Evolutionary conservation across 148 eudicot species (phyloP), one percentile per base, ranked within the genome.

Genomic region (Heliosperma pusillum): DNA sequence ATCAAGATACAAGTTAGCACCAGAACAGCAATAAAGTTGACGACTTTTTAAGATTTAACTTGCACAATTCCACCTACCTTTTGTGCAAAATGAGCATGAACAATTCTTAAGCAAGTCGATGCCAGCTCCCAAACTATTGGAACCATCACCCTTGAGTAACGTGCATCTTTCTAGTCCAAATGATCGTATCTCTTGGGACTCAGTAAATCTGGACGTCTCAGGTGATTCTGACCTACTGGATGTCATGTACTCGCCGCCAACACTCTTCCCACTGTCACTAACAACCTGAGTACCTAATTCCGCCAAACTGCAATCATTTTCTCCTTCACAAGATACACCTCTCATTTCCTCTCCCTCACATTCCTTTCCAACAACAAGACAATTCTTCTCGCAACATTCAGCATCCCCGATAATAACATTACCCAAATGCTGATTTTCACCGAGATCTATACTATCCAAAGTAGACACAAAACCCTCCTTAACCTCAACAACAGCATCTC

Each of bases 51-150:
- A 36, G 42, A 36, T 36, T 36, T 36, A 80, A 52, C 13, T 5
- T 15, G 10, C 11, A 69, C 55, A 56, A 2, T 69, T 40, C 2
- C 57, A 80, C 17, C 50, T 74, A 91, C 98, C 97, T 84, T 91
- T 89, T 1, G 81, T 77, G 80, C 97, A 93, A 82, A 94, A 89
- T 13, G 97, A 88, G 79, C 98, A 94, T 7, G 90, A 67, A 78
- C 95, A 94, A 69, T 80, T 55, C 66, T 87, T 90, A 59, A 91
- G 80, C 66, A 73, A 72, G 78, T 88, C 84, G 53, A 66, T 20
- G 74, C 25, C 66, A 36, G 71, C 80, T 21, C 69, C 73, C 26
- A 82, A 80, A 72, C 77, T 78, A 24, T 74, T 76, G 47, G 77
- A 67, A 60, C 81, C 87, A 82, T 85, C 87, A 10, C 75, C 82